These are phyloP conservation scores for Raffaelea albimanens DNA, from an alignment of 2,329 filamentous ascomycete genomes.

Conservation along the genomic window DNA sequence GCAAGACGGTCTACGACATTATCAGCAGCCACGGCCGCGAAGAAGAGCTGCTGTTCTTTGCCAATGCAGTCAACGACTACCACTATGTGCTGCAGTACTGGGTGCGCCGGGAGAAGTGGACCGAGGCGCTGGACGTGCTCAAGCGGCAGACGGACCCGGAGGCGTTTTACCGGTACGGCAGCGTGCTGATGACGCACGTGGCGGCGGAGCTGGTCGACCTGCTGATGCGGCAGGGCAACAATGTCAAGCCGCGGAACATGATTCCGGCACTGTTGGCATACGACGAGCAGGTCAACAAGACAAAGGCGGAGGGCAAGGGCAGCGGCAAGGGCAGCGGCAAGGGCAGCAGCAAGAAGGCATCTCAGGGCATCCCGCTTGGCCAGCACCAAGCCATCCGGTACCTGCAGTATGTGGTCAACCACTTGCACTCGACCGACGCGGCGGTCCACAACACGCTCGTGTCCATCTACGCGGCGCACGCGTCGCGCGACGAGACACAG, in stretches of 20 bases:
- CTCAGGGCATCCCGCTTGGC: constrained; percentile 31
- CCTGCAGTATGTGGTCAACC: constrained; percentile 85
- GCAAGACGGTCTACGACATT: constrained; percentile 88
- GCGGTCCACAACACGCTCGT: constrained; percentile 96
- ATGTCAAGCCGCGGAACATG: constrained; percentile 74
- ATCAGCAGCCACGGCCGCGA: constrained; percentile 93
- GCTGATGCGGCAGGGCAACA: constrained; percentile 76
- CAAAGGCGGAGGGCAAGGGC: constrained; percentile 7
- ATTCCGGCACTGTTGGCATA: constrained; percentile 94
- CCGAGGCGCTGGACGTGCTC: constrained; percentile 74
- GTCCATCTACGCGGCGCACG: constrained; percentile 85
- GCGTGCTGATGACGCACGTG: constrained; percentile 86
- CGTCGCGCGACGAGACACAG: constrained; percentile 73
- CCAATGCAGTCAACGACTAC: constrained; percentile 80
- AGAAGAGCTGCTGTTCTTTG: constrained; percentile 85
- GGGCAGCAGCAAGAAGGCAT: not conserved
- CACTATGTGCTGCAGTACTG: constrained; percentile 95
- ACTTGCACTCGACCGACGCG: constrained; percentile 68
- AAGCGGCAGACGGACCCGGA: constrained; percentile 89
- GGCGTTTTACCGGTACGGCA: constrained; percentile 94
- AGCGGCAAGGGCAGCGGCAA: not conserved
- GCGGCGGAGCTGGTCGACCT: constrained; percentile 87
- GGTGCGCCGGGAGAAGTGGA: constrained; percentile 92
- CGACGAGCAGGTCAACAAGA: constrained; percentile 55
- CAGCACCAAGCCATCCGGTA: constrained; percentile 93